Evolutionary conservation across 164 flowering plant species (phyloP).

Genomic region (Liriodendron chinense): DNA sequence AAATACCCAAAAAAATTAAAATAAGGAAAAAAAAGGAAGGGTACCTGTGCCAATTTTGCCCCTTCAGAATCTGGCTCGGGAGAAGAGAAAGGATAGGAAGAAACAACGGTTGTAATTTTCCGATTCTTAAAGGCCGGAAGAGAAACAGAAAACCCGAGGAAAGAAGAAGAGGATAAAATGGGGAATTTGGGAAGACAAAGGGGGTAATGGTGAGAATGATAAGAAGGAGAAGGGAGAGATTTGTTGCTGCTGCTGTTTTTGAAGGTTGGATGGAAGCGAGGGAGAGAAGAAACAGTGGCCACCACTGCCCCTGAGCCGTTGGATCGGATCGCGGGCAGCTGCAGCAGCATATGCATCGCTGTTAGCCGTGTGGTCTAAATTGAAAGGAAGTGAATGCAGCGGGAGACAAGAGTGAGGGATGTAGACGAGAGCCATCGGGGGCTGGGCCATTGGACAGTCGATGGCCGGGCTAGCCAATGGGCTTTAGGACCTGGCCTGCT

Average conservation of each 20-base stretch:
- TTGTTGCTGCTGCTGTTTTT: not conserved
- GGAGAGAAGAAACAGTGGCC: slow-evolving; percentile 12
- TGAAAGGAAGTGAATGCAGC: no score
- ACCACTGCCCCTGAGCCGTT: slow-evolving; percentile 20
- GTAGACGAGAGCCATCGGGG: no score
- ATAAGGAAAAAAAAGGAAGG: not conserved
- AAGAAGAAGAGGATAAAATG: slow-evolving; percentile 7
- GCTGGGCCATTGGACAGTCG: no score
- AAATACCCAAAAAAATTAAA: no score
- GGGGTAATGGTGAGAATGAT: slow-evolving; percentile 7
- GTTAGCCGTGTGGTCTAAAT: no score
- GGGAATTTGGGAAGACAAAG: slow-evolving; percentile 12
- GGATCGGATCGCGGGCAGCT: slow-evolving; percentile 9
- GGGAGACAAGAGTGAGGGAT: no score
- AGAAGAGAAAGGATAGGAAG: slow-evolving; percentile 31
- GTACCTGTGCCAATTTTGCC: slow-evolving; percentile 85
- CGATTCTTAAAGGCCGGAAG: not conserved
- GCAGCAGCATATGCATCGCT: not conserved
- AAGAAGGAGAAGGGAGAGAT: slow-evolving; percentile 12
- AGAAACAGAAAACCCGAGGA: not conserved
- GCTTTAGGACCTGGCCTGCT: no score
- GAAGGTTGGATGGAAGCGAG: slow-evolving; percentile 1
- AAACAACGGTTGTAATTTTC: slow-evolving; percentile 17
- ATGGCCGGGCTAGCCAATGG: no score
- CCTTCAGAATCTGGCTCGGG: slow-evolving; percentile 55